phyloP scores from a whole-genome alignment of 176 grass and related monocot genomes.

The Poa pratensis region DNA sequence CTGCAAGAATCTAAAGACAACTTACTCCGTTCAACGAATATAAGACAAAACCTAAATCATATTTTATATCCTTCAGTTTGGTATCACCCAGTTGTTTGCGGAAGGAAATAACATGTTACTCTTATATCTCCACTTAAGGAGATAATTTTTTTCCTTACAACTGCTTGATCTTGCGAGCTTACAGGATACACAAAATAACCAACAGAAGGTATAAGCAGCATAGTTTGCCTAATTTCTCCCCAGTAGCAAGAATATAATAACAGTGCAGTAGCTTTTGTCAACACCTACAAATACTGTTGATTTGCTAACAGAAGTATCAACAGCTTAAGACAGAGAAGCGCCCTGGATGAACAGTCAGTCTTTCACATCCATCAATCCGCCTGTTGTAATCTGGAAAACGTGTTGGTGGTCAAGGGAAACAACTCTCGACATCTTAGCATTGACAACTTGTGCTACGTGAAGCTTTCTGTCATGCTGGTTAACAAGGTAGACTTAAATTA shows the following conservation, averaged over 20 bases:
- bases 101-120: not conserved
- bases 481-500: not conserved
- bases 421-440: not conserved
- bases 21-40: not conserved
- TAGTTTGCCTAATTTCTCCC: constrained; percentile 14
- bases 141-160: constrained; percentile 26
- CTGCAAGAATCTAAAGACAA: not conserved
- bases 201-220: not conserved
- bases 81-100: not conserved
- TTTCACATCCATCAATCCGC: constrained; percentile 79
- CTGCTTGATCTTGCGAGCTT: not conserved
- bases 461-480: constrained; percentile 1
- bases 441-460: constrained; percentile 9
- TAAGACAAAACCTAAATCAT: not conserved
- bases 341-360: constrained; percentile 55
- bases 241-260: constrained; percentile 26
- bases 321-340: constrained; percentile 34
- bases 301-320: constrained; percentile 21
- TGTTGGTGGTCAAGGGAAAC: constrained; percentile 63
- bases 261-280: not conserved
- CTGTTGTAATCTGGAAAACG: constrained; percentile 91
- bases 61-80: constrained; percentile 23
- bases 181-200: not conserved
- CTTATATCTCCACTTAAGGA: not conserved
- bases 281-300: not conserved